Evolutionary conservation across 371 early-diverging fungal species (phyloP).

Genomic region (Furculomyces boomerangus): DNA sequence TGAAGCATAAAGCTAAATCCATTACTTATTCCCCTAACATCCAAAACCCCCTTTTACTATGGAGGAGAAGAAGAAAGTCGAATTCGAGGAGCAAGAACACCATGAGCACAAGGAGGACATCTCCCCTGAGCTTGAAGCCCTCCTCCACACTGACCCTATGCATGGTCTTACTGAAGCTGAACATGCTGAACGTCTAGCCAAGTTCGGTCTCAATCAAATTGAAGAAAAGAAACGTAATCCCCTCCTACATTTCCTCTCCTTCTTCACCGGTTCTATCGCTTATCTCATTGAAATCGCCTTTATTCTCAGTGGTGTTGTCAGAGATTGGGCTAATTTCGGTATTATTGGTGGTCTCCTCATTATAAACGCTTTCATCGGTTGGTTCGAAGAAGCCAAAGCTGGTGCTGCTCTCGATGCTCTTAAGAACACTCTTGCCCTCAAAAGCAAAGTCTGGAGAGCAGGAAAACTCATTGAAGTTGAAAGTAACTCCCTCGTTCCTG

Average conservation of each 20-base stretch:
- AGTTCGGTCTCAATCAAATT: constrained; percentile 56
- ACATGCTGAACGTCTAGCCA: constrained; percentile 33
- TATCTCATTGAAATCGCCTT: constrained; percentile 67
- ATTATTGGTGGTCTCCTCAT: constrained; percentile 66
- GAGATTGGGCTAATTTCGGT: constrained; percentile 71
- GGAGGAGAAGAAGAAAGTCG: constrained; percentile 15
- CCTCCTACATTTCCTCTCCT: constrained; percentile 67
- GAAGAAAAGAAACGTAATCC: constrained; percentile 67
- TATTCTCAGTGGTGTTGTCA: constrained; percentile 48
- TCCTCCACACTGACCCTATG: constrained; percentile 46
- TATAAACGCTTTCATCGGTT: constrained; percentile 80
- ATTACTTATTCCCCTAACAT: too few relatives aligned
- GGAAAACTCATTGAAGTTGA: constrained; percentile 66
- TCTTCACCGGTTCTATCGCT: constrained; percentile 78
- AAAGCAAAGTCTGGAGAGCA: constrained; percentile 59
- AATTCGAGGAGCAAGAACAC: constrained; percentile 36
- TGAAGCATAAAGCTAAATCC: too few relatives aligned
- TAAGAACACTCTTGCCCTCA: constrained; percentile 72
- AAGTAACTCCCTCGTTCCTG: constrained; percentile 58
- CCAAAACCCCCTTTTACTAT: too few relatives aligned
- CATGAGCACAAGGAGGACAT: constrained; percentile 46
- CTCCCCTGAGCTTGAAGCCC: constrained; percentile 43
- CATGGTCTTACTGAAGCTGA: constrained; percentile 38
- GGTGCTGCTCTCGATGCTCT: constrained; percentile 80
- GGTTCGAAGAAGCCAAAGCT: constrained; percentile 73